phyloP scores from a whole-genome alignment of 78 protist genomes.

The Dictyostelium brefeldianum region DNA sequence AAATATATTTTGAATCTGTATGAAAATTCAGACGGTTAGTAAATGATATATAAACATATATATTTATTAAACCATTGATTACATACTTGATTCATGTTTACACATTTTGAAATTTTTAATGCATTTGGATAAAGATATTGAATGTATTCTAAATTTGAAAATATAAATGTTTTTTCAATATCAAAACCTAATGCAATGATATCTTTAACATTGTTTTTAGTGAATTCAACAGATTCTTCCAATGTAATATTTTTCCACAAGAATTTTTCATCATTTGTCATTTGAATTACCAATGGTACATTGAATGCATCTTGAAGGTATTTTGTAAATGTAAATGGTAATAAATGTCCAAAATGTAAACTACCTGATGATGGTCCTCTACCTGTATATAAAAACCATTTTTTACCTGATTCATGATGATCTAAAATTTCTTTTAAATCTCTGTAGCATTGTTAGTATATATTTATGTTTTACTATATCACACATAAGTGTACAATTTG shows the following conservation, averaged over 20 bases:
- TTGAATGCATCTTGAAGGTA: constrained; percentile 96
- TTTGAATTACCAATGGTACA: constrained; percentile 98
- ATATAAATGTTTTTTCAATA: constrained; percentile 97
- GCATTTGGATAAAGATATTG: constrained; percentile 72
- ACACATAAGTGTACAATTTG: too few species aligned
- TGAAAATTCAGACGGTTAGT: too few species aligned
- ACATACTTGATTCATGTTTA: constrained; percentile 71
- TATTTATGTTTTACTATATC: neutral
- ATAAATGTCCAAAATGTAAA: constrained; percentile 98
- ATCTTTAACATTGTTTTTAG: constrained; percentile 96
- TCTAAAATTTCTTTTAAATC: constrained; percentile 91
- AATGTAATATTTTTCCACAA: constrained; percentile 93
- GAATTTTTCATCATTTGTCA: constrained; percentile 99
- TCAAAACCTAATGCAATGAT: constrained; percentile 99
- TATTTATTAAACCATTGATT: neutral
- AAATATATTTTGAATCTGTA: constrained; percentile 84
- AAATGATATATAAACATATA: neutral
- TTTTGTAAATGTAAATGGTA: constrained; percentile 98
- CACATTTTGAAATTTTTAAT: constrained; percentile 77
- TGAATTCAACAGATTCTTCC: constrained; percentile 85
- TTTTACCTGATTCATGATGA: constrained; percentile 91
- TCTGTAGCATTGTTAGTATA: constrained; percentile 42
- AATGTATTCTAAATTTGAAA: constrained; percentile 96
- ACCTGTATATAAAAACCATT: constrained; percentile 99
- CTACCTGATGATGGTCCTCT: constrained; percentile 98